These are phyloP conservation scores for Umbellularia californica DNA, from an alignment of 164 flowering plant genomes.

Conservation along the genomic window DNA sequence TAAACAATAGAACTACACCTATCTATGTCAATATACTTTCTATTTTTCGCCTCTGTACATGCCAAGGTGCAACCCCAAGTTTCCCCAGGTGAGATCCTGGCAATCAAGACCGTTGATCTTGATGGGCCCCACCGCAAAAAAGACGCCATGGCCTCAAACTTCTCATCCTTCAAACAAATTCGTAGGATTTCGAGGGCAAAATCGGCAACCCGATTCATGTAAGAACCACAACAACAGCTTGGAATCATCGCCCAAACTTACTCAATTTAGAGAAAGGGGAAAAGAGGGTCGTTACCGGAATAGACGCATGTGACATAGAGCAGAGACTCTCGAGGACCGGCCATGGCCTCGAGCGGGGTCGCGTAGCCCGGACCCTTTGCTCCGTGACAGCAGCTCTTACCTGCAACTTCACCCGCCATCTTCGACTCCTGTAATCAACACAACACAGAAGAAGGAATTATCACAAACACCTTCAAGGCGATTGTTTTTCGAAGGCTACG, in stretches of 20 bases:
- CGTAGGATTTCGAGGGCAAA: background rate
- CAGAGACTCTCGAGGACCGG: constrained; percentile 73
- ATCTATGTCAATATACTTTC: too few species aligned
- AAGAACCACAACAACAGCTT: background rate
- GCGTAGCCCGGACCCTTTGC: constrained; percentile 78
- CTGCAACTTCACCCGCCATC: background rate
- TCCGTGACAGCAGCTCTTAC: constrained; percentile 31
- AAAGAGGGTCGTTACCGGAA: constrained; percentile 36
- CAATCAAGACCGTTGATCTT: too few species aligned
- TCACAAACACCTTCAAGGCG: background rate
- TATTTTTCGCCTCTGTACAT: too few species aligned
- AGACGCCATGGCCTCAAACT: background rate
- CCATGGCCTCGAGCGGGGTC: constrained; percentile 81
- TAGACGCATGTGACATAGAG: constrained; percentile 81
- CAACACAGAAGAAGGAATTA: background rate
- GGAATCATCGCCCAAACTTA: background rate
- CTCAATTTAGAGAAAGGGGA: too few species aligned
- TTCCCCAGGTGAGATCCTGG: too few species aligned
- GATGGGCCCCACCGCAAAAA: too few species aligned
- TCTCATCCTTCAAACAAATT: background rate
- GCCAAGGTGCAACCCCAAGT: too few species aligned
- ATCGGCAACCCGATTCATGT: too few species aligned
- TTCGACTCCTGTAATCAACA: background rate
- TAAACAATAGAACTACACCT: too few species aligned
- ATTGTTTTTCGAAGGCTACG: background rate